These are phyloP conservation scores for Gaeumannomyces tritici DNA, from an alignment of 2,329 filamentous ascomycete species.

Conservation along the genomic window DNA sequence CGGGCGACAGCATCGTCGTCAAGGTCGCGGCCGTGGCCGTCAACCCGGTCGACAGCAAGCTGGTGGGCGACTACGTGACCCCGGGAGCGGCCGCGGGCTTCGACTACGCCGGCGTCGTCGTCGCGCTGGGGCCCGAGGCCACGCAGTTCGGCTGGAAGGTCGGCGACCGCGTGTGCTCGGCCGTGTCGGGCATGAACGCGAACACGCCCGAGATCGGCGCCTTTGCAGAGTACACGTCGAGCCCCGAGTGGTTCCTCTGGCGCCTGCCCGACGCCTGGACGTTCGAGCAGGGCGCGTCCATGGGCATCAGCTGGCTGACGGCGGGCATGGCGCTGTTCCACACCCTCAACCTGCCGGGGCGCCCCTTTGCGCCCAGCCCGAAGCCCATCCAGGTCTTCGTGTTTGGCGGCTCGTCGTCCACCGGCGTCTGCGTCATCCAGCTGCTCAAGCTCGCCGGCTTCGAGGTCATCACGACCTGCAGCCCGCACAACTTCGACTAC, in stretches of 20 bases:
- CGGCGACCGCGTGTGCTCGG: conserved; percentile 18
- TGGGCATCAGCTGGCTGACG: conserved; percentile 16
- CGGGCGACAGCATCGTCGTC: conserved; percentile 10
- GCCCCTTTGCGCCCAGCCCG: background rate
- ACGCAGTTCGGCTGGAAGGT: background rate
- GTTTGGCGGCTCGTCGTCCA: conserved; percentile 4
- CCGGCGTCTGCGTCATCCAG: conserved; percentile 1
- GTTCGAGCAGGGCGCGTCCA: conserved; percentile 15
- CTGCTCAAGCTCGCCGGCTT: conserved; percentile 2
- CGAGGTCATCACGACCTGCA: conserved; percentile 13
- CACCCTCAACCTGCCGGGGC: conserved; percentile 15
- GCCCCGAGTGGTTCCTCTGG: conserved; percentile 9
- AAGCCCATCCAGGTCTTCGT: conserved; percentile 10
- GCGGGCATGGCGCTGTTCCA: conserved; percentile 20
- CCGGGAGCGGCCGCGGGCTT: conserved; percentile 20
- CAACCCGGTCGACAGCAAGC: conserved; percentile 26
- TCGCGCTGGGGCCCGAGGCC: conserved; percentile 12
- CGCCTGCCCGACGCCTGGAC: conserved; percentile 15
- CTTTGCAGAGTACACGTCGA: conserved; percentile 18
- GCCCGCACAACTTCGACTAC: conserved; percentile 36
- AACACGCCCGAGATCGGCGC: conserved; percentile 14
- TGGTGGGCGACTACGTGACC: conserved; percentile 14
- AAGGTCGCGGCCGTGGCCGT: conserved; percentile 20
- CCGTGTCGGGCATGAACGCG: conserved; percentile 13
- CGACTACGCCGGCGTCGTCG: conserved; percentile 24